Evolutionary conservation across 208 protist species (phyloP).

Genomic region (Crithidia expoeki): DNA sequence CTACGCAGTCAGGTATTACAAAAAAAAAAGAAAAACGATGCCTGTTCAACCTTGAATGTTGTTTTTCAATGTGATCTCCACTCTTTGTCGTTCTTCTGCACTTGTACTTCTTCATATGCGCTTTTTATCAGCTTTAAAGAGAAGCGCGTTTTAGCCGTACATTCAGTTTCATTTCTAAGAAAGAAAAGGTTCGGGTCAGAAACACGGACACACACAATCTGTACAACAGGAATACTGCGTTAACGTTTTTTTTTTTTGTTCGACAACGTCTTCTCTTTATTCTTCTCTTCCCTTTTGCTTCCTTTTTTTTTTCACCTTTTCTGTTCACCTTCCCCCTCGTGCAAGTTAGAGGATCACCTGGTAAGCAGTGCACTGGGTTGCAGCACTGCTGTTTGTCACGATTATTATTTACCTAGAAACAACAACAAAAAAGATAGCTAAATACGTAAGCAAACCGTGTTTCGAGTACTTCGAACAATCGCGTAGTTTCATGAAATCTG

Average conservation of each 20-base stretch:
- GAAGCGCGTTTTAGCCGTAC: too few relatives aligned
- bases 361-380: constrained; percentile 7
- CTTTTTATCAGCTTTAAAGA: too few relatives aligned
- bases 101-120: neutral
- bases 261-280: neutral
- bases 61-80: neutral
- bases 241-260: neutral
- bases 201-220: too few relatives aligned
- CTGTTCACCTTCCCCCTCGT: neutral
- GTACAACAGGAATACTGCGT: neutral
- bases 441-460: neutral
- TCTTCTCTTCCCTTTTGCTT: constrained; percentile 7
- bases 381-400: neutral
- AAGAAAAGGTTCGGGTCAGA: too few relatives aligned
- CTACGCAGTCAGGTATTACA: too few relatives aligned
- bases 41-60: neutral
- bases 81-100: constrained; percentile 2
- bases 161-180: too few relatives aligned
- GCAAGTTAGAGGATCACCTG: constrained; percentile 5
- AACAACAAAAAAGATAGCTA: neutral
- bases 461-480: too few relatives aligned
- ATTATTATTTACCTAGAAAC: neutral
- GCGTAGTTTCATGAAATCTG: too few relatives aligned
- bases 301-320: constrained; percentile 16
- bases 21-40: neutral